Evolutionary conservation across 2,329 filamentous ascomycete species (phyloP).

Genomic region (Epichloe uncinata): DNA sequence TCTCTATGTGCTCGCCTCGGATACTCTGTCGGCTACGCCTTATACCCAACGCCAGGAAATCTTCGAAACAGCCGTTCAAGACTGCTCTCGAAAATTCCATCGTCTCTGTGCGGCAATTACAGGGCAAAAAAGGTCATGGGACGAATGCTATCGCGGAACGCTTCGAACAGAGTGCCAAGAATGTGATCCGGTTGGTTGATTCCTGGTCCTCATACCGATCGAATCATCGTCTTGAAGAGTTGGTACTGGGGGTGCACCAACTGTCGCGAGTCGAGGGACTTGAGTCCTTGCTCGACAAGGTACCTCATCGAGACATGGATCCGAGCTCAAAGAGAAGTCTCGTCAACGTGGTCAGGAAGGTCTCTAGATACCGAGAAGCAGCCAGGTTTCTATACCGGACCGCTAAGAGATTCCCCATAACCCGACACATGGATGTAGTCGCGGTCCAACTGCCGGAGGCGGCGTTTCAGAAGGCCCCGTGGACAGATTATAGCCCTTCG

Average conservation of each 20-base stretch:
- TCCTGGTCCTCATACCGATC: not conserved
- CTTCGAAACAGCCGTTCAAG: not conserved
- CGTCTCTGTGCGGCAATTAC: not conserved
- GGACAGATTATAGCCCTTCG: not conserved
- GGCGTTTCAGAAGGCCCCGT: slow-evolving; percentile 1
- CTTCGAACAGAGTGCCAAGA: not conserved
- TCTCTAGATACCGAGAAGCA: slow-evolving; percentile 23
- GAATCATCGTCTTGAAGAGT: not conserved
- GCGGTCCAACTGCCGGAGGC: slow-evolving; percentile 14
- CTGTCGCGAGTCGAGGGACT: slow-evolving; percentile 14
- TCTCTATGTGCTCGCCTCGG: slow-evolving; percentile 18
- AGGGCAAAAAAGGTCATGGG: not conserved
- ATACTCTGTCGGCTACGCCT: slow-evolving; percentile 17
- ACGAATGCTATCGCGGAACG: not conserved
- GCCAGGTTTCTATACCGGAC: slow-evolving; percentile 18
- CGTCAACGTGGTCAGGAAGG: slow-evolving; percentile 21
- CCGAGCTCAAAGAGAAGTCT: slow-evolving; percentile 9
- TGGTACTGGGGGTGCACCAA: slow-evolving; percentile 10
- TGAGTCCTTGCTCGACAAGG: slow-evolving; percentile 4
- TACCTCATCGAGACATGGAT: slow-evolving; percentile 6
- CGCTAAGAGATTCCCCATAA: slow-evolving; percentile 17
- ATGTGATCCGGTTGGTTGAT: not conserved
- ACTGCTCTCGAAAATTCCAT: not conserved
- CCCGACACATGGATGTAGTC: slow-evolving; percentile 16
- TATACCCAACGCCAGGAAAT: not conserved